phyloP scores from a whole-genome alignment of 305 asterid genomes.

The Solanum aculeatissimum region DNA sequence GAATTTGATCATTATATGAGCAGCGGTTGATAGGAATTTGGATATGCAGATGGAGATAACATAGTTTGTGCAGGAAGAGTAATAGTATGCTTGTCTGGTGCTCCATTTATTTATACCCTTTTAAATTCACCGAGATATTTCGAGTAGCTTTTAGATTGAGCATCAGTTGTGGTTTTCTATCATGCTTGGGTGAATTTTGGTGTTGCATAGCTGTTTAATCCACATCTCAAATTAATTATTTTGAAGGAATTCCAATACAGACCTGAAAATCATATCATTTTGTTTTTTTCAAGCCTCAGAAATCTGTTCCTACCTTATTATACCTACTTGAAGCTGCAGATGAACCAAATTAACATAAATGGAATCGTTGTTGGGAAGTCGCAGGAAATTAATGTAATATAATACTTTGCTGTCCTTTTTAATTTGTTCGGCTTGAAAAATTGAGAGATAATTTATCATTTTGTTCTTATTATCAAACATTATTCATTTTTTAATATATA shows the following conservation, averaged over 20 bases:
- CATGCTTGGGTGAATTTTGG: not conserved
- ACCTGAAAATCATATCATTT: not conserved
- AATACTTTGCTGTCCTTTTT: not conserved
- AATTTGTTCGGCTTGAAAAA: not conserved
- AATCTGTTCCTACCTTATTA: not conserved
- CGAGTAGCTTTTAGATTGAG: not conserved
- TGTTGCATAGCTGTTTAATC: not conserved
- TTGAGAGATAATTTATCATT: not conserved
- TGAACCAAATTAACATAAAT: not conserved
- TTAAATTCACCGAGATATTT: not conserved
- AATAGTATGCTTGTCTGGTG: not conserved
- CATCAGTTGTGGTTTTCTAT: not conserved
- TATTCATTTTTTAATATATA: not conserved
- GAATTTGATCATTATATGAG: not conserved
- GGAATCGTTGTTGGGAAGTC: not conserved
- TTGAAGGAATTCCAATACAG: not conserved
- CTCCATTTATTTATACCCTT: not conserved
- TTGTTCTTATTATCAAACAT: not conserved
- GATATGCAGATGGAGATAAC: not conserved
- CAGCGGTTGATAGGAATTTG: not conserved
- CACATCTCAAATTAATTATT: not conserved
- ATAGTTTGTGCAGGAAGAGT: not conserved
- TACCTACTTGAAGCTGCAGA: not conserved
- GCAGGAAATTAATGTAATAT: not conserved
- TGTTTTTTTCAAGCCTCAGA: not conserved